Conservation (phyloP, 2,329 filamentous ascomycete species). For the Westerdykella aurantiaca region DNA sequence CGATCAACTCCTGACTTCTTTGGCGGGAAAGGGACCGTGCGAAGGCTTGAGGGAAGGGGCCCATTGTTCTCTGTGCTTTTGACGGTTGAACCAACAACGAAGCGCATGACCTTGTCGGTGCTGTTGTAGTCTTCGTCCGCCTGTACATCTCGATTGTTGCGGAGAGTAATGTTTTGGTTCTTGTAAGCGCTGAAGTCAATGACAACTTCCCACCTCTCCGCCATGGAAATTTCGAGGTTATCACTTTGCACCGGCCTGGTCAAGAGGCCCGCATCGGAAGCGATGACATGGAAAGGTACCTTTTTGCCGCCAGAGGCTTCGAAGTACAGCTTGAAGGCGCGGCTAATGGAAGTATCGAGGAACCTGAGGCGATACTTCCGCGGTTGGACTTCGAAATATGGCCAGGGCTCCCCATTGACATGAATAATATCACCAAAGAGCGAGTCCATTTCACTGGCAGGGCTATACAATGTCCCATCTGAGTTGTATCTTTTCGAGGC, state of each 20-base stretch:
- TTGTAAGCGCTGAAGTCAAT: conserved; percentile 50
- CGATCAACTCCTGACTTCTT: conserved; percentile 25
- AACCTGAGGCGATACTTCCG: conserved; percentile 56
- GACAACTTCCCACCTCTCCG: conserved; percentile 56
- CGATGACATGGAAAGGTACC: conserved; percentile 51
- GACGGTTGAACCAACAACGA: conserved; percentile 43
- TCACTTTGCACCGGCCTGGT: conserved; percentile 41
- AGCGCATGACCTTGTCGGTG: conserved; percentile 38
- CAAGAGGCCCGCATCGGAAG: conserved; percentile 45
- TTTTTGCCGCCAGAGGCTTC: conserved; percentile 27
- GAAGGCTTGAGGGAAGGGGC: conserved; percentile 20
- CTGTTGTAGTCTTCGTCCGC: conserved; percentile 49
- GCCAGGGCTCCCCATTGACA: conserved; percentile 57
- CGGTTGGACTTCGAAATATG: conserved; percentile 53
- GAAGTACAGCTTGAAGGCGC: conserved; percentile 49
- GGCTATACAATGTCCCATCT: conserved; percentile 48
- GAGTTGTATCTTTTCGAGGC: conserved; percentile 50
- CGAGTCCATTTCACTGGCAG: conserved; percentile 43
- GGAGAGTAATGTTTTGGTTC: conserved; percentile 48
- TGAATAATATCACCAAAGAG: conserved; percentile 55
- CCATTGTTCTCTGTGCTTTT: conserved; percentile 21
- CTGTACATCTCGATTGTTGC: conserved; percentile 43
- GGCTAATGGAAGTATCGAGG: conserved; percentile 41
- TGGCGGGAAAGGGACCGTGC: conserved; percentile 30
- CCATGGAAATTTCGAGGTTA: conserved; percentile 48